A percentile compares a stretch with the other conserved stretches of the same genome.
Conservation (phyloP, 345 rosid species). For the Eucalyptus caleyi region DNA sequence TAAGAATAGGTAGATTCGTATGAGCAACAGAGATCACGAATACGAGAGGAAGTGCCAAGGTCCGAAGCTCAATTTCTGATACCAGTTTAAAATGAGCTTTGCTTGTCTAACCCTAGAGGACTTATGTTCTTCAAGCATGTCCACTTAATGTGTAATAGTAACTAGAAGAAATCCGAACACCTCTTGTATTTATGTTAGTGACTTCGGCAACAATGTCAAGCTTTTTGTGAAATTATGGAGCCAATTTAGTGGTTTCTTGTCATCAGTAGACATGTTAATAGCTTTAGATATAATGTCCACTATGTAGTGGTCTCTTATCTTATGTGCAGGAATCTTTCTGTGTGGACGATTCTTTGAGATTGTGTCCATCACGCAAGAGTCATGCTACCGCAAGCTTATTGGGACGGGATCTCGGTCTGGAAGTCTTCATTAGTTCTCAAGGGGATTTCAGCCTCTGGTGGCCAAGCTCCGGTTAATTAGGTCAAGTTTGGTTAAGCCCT, state of each 20-base stretch:
- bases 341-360: not conserved
- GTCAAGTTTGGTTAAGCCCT: not conserved
- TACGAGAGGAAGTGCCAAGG: not conserved
- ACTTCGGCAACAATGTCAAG: not conserved
- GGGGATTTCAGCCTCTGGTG: not conserved
- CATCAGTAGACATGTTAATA: not conserved
- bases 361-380: not conserved
- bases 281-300: not conserved
- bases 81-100: not conserved
- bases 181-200: not conserved
- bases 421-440: not conserved
- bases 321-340: not conserved
- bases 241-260: not conserved
- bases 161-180: not conserved
- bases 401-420: not conserved
- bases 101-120: not conserved
- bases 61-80: not conserved
- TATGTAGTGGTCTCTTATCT: not conserved
- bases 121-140: not conserved
- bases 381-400: not conserved
- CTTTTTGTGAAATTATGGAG: not conserved
- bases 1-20: not conserved
- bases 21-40: not conserved
- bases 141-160: not conserved
- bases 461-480: not conserved